Evolutionary conservation across 2,329 filamentous ascomycete genomes (phyloP), one percentile per base, ranked within the genome.

Genomic region (Fonsecaea multimorphosa): DNA sequence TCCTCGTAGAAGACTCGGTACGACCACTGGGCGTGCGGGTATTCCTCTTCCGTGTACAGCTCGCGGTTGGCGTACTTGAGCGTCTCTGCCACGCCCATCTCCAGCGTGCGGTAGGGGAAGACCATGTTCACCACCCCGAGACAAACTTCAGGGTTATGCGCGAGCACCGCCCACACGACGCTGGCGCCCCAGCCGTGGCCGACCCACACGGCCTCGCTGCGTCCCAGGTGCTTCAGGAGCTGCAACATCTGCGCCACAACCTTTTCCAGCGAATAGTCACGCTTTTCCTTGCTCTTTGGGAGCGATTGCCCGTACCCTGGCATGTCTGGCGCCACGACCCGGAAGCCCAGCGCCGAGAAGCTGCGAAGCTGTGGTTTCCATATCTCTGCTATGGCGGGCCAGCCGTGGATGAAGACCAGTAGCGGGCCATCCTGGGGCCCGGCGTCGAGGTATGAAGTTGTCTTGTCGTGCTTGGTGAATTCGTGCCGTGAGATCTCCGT

Each of bases 391-490:
- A 76, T 72, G 63, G 82, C 82, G 2, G 84, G 83, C 72, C 80
- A 85, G 64, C 84, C 83, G 72, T 85, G 84, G 16, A 80, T 72
- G 22, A 83, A 75, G 8, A 82, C 62, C 7, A 70, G 7, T 1
- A 70, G 58, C 3, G 66, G 56, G 1, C 63, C 63, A 31, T 61
- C 51, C n/a, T 53, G 2, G 11, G 66, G 68, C 2, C 66, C 66
- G 31, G 60, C 57, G 24, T 53, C 61, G 19, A 70, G 57, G 58
- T 70, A 70, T 2, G 66, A 68, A 32, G 58, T n/a, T 11, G 66
- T 65, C 31, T 63, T 65, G 34, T 27, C 38, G 55, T 53, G 16
- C 34, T 31, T 56, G 6, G 49, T 57, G 31, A 44, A 63, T 6
- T 59, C 54, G 56, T 51, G 51, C 22, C 62, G 53, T 14, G 61